Base-by-base conservation (phyloP, 2,329 filamentous ascomycete genomes). In the Neoascochyta sp. region DNA sequence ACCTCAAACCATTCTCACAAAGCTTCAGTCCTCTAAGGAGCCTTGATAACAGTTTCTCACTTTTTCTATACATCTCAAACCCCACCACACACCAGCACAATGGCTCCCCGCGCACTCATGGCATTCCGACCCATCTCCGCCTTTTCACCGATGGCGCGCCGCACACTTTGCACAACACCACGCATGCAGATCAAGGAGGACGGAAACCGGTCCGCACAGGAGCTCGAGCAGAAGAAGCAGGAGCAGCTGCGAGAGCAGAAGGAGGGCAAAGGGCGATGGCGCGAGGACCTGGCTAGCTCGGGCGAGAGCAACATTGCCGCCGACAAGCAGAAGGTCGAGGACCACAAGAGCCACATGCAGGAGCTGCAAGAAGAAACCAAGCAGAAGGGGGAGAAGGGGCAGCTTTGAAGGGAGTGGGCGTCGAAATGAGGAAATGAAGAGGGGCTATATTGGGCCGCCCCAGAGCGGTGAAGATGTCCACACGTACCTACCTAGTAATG, bases 311-410 rank as follows among this genome's bases (percentile, higher is more conserved):
- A 57, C 30, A 55, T 70, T 19, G 59, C 61, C 11, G 68, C 68
- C 3, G 67, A 71, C 31, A 54, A 50, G 29, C 50, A 69, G 37
- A 36, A 67, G 18, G 63, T 69, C n/a, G 21, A 56, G 9, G 60
- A 69, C 34, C 65, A 69, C 32, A 58, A 55, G 9, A 38, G 55
- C 24, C 66, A 69, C 36, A 68, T 70, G 36, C 51, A 62, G 43
- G 56, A 69, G 11, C 34, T 71, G 41, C 68, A 71, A 46, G 53
- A 69, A 48, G 48, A 69, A 52, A 65, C 61, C 3, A 59, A 57
- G 36, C 45, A 60, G 39, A 57, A 67, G 53, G 54, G 57, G 4
- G 56, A 70, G 49, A 55, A 65, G 41, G 64, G 56, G 8, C 36
- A 57, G 20, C 26, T 60, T 21, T 32, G 19, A 28, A 10, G 9